Evolutionary conservation across 2,329 filamentous ascomycete species (phyloP).

Genomic region (Pseudomassariella vexata): DNA sequence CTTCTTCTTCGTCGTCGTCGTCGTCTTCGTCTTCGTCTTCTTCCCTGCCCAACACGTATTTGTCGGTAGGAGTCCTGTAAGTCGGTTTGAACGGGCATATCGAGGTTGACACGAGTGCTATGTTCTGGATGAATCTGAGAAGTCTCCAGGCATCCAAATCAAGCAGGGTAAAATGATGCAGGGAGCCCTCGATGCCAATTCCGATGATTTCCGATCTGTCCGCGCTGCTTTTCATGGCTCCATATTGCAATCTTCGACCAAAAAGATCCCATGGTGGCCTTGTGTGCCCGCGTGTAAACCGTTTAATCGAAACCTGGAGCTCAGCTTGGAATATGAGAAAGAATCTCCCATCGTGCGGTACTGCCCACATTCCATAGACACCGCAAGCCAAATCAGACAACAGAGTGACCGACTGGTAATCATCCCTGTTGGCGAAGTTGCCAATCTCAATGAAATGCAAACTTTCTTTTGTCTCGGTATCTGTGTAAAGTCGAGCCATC

Average conservation of each 20-base stretch:
- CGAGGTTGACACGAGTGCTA: slow-evolving; percentile 44
- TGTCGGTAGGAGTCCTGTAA: too few species aligned
- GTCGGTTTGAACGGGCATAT: slow-evolving; percentile 43
- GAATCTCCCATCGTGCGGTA: slow-evolving; percentile 34
- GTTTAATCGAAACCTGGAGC: slow-evolving; percentile 50
- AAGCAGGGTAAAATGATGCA: slow-evolving; percentile 66
- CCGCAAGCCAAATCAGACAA: slow-evolving; percentile 41
- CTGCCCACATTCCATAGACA: slow-evolving; percentile 45
- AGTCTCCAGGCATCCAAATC: slow-evolving; percentile 57
- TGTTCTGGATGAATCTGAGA: slow-evolving; percentile 66
- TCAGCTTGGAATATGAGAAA: slow-evolving; percentile 50
- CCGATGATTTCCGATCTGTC: slow-evolving; percentile 54
- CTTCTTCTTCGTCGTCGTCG: neutral
- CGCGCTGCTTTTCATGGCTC: slow-evolving; percentile 33
- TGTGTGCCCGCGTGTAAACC: slow-evolving; percentile 46
- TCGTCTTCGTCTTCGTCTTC: slow-evolving; percentile 8
- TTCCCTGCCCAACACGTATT: too few species aligned
- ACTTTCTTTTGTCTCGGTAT: slow-evolving; percentile 37
- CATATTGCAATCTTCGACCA: slow-evolving; percentile 30
- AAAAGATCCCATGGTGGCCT: slow-evolving; percentile 44
- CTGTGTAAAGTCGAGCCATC: slow-evolving; percentile 38
- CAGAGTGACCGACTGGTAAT: slow-evolving; percentile 36
- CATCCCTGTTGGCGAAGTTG: slow-evolving; percentile 8
- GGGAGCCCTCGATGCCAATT: slow-evolving; percentile 61
- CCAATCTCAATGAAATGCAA: slow-evolving; percentile 42